Evolutionary conservation across 352 stramenopile species (phyloP).

Genomic region (Globisporangium mamillatum): DNA sequence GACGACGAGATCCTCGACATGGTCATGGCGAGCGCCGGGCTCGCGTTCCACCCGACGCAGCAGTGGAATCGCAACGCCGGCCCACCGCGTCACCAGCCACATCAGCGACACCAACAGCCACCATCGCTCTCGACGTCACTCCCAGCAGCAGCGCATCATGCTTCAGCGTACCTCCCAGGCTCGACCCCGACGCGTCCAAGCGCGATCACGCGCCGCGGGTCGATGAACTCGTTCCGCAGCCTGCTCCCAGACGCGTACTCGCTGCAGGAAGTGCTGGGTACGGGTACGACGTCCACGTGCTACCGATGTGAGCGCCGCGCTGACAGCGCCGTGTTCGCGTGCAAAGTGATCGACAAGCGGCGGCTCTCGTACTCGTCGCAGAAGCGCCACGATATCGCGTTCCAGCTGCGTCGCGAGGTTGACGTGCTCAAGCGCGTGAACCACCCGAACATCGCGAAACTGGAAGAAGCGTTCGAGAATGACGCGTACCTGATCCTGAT

Average conservation of each 20-base stretch:
- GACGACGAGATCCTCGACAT: conserved; percentile 28
- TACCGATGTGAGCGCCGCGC: conserved; percentile 51
- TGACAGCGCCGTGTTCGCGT: conserved; percentile 55
- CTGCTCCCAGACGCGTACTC: conserved; percentile 43
- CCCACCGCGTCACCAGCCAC: background rate
- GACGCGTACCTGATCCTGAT: conserved; percentile 64
- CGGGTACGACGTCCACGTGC: conserved; percentile 69
- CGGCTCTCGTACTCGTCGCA: conserved; percentile 40
- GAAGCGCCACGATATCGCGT: conserved; percentile 50
- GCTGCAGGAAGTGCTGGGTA: conserved; percentile 60
- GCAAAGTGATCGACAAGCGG: conserved; percentile 80
- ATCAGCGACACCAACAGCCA: background rate
- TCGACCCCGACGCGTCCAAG: background rate
- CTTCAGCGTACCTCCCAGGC: background rate
- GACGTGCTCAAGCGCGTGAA: conserved; percentile 58
- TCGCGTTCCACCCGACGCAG: conserved; percentile 16
- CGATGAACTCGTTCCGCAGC: conserved; percentile 29
- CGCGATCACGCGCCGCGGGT: conserved; percentile 13
- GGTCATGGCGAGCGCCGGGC: conserved; percentile 28
- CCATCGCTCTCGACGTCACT: conserved; percentile 8
- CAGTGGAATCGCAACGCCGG: conserved; percentile 12
- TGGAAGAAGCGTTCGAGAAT: conserved; percentile 69
- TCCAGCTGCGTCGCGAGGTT: conserved; percentile 62
- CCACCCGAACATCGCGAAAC: conserved; percentile 66
- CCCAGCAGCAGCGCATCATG: background rate